These are phyloP conservation scores for Mortierella sp. DNA, from an alignment of 371 early-diverging fungal species.

Conservation along the genomic window DNA sequence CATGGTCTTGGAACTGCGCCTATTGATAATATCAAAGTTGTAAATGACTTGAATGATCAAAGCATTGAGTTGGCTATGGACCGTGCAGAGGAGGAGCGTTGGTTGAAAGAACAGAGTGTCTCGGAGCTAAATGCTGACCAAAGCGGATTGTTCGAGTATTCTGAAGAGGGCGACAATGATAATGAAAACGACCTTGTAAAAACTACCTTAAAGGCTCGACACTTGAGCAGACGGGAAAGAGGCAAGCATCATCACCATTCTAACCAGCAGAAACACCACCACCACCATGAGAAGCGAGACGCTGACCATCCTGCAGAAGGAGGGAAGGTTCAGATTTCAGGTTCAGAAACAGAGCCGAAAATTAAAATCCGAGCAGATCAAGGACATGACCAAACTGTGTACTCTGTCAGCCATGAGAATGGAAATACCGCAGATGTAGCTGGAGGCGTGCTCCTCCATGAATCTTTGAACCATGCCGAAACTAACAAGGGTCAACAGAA, in stretches of 20 bases:
- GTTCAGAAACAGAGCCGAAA: not conserved
- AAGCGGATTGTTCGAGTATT: slow-evolving; percentile 10
- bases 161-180: not conserved
- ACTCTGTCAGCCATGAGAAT: slow-evolving; percentile 8
- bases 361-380: slow-evolving; percentile 21
- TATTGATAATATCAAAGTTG: slow-evolving; percentile 16
- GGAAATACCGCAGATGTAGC: not conserved
- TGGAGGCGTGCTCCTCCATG: slow-evolving; percentile 17
- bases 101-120: slow-evolving; percentile 15
- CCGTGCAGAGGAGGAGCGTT: not conserved
- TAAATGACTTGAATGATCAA: slow-evolving; percentile 13
- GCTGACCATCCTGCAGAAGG: not conserved
- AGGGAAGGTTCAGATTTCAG: not conserved
- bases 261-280: slow-evolving; percentile 15
- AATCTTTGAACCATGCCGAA: slow-evolving; percentile 14
- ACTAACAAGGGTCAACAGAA: slow-evolving; percentile 21
- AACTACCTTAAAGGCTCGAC: slow-evolving; percentile 19
- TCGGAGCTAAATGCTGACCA: slow-evolving; percentile 1
- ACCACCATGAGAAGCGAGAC: slow-evolving; percentile 17
- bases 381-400: slow-evolving; percentile 16
- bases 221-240: slow-evolving; percentile 35
- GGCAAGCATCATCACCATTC: slow-evolving; percentile 35
- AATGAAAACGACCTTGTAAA: not conserved
- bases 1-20: slow-evolving; percentile 18
- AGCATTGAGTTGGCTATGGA: not conserved